Conservation (phyloP, 1,139 yeast genomes). For the Geotrichum aggregatum region DNA sequence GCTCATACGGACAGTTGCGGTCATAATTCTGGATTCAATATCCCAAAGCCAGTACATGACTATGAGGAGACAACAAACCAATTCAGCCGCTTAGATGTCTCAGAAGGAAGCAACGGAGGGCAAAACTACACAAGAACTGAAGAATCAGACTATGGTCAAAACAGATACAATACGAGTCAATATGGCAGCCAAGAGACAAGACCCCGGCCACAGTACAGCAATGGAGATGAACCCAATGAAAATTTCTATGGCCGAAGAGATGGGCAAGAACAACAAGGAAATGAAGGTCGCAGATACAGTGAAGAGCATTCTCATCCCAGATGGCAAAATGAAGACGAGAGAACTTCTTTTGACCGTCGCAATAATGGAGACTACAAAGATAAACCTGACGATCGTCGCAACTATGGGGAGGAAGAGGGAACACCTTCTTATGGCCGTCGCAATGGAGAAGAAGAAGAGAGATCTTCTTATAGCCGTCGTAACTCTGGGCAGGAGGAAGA, state of each 20-base stretch:
- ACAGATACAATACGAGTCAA: not conserved
- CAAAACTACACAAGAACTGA: too few relatives aligned
- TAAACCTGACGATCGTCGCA: not conserved
- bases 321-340: not conserved
- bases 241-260: not conserved
- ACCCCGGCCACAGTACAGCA: too few relatives aligned
- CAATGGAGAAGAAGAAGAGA: too few relatives aligned
- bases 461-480: not conserved
- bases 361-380: not conserved
- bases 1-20: conserved; percentile 17
- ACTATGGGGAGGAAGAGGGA: not conserved
- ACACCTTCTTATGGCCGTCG: not conserved
- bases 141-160: not conserved
- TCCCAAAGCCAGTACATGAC: conserved; percentile 6
- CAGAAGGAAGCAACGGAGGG: not conserved
- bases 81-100: not conserved
- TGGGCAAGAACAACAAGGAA: not conserved
- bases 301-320: not conserved
- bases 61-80: not conserved
- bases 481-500: not conserved
- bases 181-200: not conserved
- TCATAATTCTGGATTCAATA: conserved; percentile 17
- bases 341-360: too few relatives aligned
- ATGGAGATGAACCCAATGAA: not conserved
- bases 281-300: not conserved